Conservation (phyloP, 805 yeast genomes). For the Sugiyamaella mastotermitis region DNA sequence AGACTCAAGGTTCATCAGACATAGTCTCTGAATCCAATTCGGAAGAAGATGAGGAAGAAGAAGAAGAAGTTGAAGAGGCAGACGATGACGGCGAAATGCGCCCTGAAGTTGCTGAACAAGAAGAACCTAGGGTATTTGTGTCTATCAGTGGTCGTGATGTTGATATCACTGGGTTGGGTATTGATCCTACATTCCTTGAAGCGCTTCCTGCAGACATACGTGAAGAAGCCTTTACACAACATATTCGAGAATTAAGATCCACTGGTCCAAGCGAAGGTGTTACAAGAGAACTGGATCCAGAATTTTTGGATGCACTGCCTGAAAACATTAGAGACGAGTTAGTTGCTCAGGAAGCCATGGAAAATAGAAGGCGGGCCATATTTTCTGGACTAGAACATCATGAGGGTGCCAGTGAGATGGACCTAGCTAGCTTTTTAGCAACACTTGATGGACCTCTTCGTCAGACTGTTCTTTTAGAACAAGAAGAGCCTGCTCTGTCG, state of each 20-base stretch:
- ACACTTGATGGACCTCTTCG: slow-evolving; percentile 29
- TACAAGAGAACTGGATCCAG: slow-evolving; percentile 63
- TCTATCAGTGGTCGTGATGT: slow-evolving; percentile 71
- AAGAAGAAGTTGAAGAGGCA: slow-evolving; percentile 10
- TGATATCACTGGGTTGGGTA: slow-evolving; percentile 83
- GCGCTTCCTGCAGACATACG: slow-evolving; percentile 92
- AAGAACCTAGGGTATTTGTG: slow-evolving; percentile 41
- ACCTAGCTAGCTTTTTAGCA: slow-evolving; percentile 27
- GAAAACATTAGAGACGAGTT: slow-evolving; percentile 44
- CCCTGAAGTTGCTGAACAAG: background rate
- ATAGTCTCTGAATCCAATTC: slow-evolving; percentile 2
- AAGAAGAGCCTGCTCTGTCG: slow-evolving; percentile 26
- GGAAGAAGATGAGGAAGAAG: slow-evolving; percentile 8
- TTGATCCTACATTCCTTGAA: slow-evolving; percentile 83
- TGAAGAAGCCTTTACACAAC: slow-evolving; percentile 85
- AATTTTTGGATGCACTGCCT: slow-evolving; percentile 76
- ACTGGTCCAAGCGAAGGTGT: slow-evolving; percentile 37
- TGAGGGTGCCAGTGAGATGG: slow-evolving; percentile 22
- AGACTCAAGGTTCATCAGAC: background rate
- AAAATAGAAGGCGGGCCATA: slow-evolving; percentile 16
- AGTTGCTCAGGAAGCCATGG: slow-evolving; percentile 23
- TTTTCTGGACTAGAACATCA: slow-evolving; percentile 7
- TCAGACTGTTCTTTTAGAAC: slow-evolving; percentile 28
- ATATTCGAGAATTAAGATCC: slow-evolving; percentile 61
- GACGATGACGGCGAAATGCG: slow-evolving; percentile 19